Base-by-base conservation (phyloP, 1,284 basidiomycete genomes). In the Moniliella sp. region DNA sequence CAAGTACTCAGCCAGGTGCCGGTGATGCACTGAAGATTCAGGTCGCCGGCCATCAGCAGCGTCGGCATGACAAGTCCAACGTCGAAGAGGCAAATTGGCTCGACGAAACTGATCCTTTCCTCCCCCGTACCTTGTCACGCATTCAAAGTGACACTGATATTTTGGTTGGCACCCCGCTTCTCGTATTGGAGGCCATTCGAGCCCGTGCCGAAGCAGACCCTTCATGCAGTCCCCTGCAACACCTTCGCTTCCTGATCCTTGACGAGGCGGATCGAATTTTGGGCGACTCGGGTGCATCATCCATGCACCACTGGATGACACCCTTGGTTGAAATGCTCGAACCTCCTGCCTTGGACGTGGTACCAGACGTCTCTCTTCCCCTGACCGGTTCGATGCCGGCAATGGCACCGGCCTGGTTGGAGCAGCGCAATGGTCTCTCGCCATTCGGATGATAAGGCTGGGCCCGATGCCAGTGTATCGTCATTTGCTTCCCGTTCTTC, bases 261-360 rank as follows among this genome's bases (percentile, higher is more conserved):
- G 91, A 99, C 58, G 91, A 99, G 65, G 91, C 91, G 0, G 91
- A 99, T 58, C 72, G 86, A 14, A 68, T 99, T 2, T 69, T 99
- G 3, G 78, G 78, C 4, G 84, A 94, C 58, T 83, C 80, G 1
- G n/a, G n/a, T n/a, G n/a, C n/a, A n/a, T n/a, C n/a, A n/a, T 4
- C 84, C 94, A 58, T 83, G 81, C 1, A 94, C 93, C 63, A 83
- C 94, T 61, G 78, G 83, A 51, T 99, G 88, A 88, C 42, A 48
- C 11, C 33, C 44, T 3, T 40, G 35, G 5, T 36, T 55, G 1
- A 38, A 13, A 49, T 46, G 4, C 37, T 48, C 1, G 34, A 40
- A 15, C 38, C 37, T 1, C 18, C 32, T n/a, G 5, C 34, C 13
- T n/a, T 23, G 8, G 29, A 30, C 29, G 12, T 7, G n/a, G 26